phyloP scores from a whole-genome alignment of 176 grass and related monocot genomes.

The Aegilops sharonensis region DNA sequence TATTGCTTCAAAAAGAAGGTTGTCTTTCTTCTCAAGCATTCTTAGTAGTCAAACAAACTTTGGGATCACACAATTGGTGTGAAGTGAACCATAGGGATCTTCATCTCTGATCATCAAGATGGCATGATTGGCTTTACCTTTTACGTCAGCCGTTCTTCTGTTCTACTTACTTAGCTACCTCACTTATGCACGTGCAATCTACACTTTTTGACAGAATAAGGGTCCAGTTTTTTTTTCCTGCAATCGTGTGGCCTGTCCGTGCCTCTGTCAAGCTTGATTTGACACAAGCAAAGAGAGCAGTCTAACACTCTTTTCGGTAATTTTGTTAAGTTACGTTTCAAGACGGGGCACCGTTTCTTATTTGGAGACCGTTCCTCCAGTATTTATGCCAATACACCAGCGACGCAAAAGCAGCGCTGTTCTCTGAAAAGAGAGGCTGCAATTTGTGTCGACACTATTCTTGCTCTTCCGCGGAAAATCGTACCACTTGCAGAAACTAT shows the following conservation, averaged over 20 bases:
- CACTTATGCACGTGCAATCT: slow-evolving; percentile 3
- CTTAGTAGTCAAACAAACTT: slow-evolving; percentile 25
- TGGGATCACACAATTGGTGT: slow-evolving; percentile 37
- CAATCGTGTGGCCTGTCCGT: neutral
- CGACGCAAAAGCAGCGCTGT: neutral
- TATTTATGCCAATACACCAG: slow-evolving; percentile 5
- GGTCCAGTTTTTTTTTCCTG: neutral
- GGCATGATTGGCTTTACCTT: slow-evolving; percentile 25
- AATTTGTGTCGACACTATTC: slow-evolving; percentile 12
- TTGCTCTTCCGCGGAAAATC: neutral
- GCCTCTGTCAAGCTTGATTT: neutral
- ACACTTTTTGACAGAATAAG: neutral
- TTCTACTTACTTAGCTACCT: slow-evolving; percentile 3
- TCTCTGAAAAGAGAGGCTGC: neutral
- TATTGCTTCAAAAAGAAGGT: slow-evolving; percentile 3
- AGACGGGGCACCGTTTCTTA: neutral
- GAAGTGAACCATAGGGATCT: neutral
- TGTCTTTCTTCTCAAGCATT: slow-evolving; percentile 41
- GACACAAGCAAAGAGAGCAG: neutral
- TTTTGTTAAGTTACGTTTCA: neutral
- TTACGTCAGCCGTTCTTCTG: neutral
- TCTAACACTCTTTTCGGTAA: slow-evolving; percentile 9
- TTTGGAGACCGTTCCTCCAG: slow-evolving; percentile 11
- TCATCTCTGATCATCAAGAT: slow-evolving; percentile 42
- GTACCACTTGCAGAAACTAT: neutral